A percentile compares a stretch with the other conserved stretches of the same genome.
Evolutionary conservation across 495 filamentous ascomycete genomes (phyloP).

Genomic region (Daldinia bambusicola): DNA sequence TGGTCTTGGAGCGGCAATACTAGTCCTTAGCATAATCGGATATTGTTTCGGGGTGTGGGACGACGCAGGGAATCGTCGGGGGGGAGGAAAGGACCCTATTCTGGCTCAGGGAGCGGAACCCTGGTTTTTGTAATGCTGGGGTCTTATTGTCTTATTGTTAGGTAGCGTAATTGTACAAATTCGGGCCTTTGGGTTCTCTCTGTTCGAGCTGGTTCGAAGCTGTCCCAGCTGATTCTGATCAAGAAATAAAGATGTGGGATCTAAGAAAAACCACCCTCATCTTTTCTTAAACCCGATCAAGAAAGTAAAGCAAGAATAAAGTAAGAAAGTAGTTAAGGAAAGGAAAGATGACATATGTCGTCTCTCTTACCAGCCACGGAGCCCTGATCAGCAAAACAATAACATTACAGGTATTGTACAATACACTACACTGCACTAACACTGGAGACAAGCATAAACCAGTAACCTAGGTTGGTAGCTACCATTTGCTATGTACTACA

Average conservation of each 20-base stretch:
- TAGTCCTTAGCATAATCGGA: slow-evolving; percentile 56
- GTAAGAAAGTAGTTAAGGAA: neutral
- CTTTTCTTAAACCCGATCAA: neutral
- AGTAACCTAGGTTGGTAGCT: too few species aligned
- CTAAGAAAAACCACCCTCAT: slow-evolving; percentile 8
- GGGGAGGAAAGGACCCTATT: neutral
- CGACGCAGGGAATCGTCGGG: slow-evolving; percentile 32
- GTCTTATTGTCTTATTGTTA: slow-evolving; percentile 5
- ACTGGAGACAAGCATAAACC: slow-evolving; percentile 26
- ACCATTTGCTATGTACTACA: too few species aligned
- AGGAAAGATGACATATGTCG: slow-evolving; percentile 13
- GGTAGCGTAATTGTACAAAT: neutral
- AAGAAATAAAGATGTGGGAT: slow-evolving; percentile 11
- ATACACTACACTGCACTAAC: neutral
- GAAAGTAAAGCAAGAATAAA: slow-evolving; percentile 4
- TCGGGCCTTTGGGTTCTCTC: neutral
- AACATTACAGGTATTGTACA: neutral
- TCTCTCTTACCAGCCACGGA: slow-evolving; percentile 13
- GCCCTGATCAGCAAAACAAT: slow-evolving; percentile 28
- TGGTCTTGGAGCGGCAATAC: slow-evolving; percentile 40
- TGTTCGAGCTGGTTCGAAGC: slow-evolving; percentile 3
- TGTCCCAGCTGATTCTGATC: neutral
- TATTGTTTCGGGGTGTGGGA: slow-evolving; percentile 53
- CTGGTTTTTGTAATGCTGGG: slow-evolving; percentile 15
- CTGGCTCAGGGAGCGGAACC: slow-evolving; percentile 15